Evolutionary conservation across 345 rosid genomes (phyloP), one percentile per base, ranked within the genome.

Genomic region (Camelina neglecta): DNA sequence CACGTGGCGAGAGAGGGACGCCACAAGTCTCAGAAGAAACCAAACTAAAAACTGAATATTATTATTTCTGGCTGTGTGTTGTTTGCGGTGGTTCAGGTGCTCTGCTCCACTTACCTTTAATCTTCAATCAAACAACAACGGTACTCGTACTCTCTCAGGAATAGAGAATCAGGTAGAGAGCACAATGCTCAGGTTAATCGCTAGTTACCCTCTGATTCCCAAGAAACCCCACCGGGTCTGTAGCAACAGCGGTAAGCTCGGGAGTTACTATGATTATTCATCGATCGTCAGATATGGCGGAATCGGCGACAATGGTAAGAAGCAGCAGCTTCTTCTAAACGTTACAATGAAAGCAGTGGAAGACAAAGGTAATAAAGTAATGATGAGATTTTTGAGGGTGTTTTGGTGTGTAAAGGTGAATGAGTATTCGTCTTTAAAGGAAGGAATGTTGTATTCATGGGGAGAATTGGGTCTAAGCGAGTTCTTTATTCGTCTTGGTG

Each of bases 391-490:
- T 42, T 4, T n/a, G n/a, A n/a, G n/a, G n/a, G 35, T 4, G 36
- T 35, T 58, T 35, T 35, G 38, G 38, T 35, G 31, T 54, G 10
- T 29, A 66, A 63, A 94, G 98, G 96, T 89, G 80, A 94, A 94
- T 11, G 99, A 94, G 83, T 94, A 92, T 81, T 89, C 93, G 8
- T 83, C 89, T 18, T 76, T 94, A 74, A 94, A 94, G 75, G 98
- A 94, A 42, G 96, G 92, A 68, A 74, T 75, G 65, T 63, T 94
- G 75, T 90, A 88, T 74, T 94, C 98, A 5, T 92, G 98, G 98
- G 97, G 92, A 6, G 92, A 94, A 75, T 85, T 94, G 75, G 84
- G 83, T 12, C 83, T 93, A 42, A 81, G 81, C 35, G 84, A 80
- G 3, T 87, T 94, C 61, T 85, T 88, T 79, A 80, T 85, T 75